A percentile compares a stretch with the other conserved stretches of the same genome.
These are phyloP conservation scores for Ambispora gerdemannii DNA, from an alignment of 192 early-diverging fungal genomes.

Conservation along the genomic window DNA sequence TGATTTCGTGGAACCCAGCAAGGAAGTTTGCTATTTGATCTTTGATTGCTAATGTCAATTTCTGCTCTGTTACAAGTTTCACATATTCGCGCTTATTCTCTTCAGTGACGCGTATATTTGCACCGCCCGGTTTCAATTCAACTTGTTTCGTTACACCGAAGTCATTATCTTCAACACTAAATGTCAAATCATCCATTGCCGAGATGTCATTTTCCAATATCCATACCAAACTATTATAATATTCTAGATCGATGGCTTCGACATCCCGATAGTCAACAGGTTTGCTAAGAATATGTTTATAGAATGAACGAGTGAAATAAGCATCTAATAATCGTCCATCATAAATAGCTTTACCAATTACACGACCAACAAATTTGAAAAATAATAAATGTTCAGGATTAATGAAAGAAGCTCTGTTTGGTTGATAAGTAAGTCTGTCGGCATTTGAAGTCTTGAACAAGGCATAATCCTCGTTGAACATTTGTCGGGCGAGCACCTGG, in stretches of 20 bases:
- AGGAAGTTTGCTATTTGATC: slow-evolving; percentile 94
- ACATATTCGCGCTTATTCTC: slow-evolving; percentile 98
- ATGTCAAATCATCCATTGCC: slow-evolving; percentile 90
- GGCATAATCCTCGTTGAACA: slow-evolving; percentile 99
- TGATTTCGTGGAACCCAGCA: slow-evolving; percentile 92
- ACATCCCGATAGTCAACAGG: slow-evolving; percentile 96
- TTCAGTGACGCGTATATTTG: slow-evolving; percentile 87
- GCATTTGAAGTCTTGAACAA: slow-evolving; percentile 94
- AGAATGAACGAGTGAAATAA: slow-evolving; percentile 98
- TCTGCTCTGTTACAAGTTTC: slow-evolving; percentile 87
- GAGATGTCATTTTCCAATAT: slow-evolving; percentile 97
- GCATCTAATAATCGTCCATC: slow-evolving; percentile 92
- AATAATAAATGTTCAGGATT: slow-evolving; percentile 94
- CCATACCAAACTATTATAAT: slow-evolving; percentile 97
- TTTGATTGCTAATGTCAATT: slow-evolving; percentile 85
- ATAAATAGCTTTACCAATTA: slow-evolving; percentile 99
- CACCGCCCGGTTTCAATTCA: slow-evolving; percentile 85
- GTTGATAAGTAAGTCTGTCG: slow-evolving; percentile 96
- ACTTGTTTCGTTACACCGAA: slow-evolving; percentile 85
- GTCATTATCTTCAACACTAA: slow-evolving; percentile 89
- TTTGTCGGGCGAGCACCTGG: slow-evolving; percentile 91
- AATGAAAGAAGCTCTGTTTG: slow-evolving; percentile 85
- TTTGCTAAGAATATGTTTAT: slow-evolving; percentile 93
- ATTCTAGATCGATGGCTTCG: slow-evolving; percentile 95
- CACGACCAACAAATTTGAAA: slow-evolving; percentile 97